A percentile compares a stretch with the other conserved stretches of the same genome.
phyloP scores from a whole-genome alignment of 768 basidiomycete species.

The Kwoniella botswanensis region DNA sequence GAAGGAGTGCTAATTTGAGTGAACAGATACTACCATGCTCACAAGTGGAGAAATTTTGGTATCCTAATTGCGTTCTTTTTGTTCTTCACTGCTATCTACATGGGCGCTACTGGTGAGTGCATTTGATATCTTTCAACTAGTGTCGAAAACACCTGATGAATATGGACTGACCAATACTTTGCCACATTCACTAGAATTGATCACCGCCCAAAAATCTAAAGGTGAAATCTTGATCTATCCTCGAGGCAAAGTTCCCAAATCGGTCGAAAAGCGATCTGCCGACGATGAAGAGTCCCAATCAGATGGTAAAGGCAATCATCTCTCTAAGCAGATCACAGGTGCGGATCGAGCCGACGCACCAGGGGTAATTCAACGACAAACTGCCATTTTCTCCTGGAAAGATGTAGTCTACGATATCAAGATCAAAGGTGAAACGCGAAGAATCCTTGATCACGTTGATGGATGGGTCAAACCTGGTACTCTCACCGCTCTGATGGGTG shows the following conservation, averaged over 20 bases:
- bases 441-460: slow-evolving; percentile 59
- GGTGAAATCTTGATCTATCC: slow-evolving; percentile 59
- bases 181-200: slow-evolving; percentile 36
- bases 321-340: not conserved
- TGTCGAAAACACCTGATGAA: too few relatives aligned
- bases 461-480: slow-evolving; percentile 55
- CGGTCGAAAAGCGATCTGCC: slow-evolving; percentile 24
- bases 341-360: slow-evolving; percentile 17
- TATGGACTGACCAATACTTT: not conserved
- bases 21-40: slow-evolving; percentile 14
- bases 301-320: slow-evolving; percentile 20
- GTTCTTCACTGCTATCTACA: slow-evolving; percentile 50
- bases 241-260: slow-evolving; percentile 49
- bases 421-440: slow-evolving; percentile 60
- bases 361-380: slow-evolving; percentile 55
- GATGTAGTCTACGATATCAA: slow-evolving; percentile 59
- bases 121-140: too few relatives aligned
- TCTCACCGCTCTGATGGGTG: slow-evolving; percentile 58
- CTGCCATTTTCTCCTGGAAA: slow-evolving; percentile 58
- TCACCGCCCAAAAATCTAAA: slow-evolving; percentile 57
- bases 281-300: slow-evolving; percentile 44
- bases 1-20: not conserved
- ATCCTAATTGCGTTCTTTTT: slow-evolving; percentile 53
- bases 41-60: slow-evolving; percentile 49
- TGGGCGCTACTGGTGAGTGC: slow-evolving; percentile 48